A percentile compares a stretch with the other conserved stretches of the same genome.
Conservation (phyloP, 1,284 basidiomycete species). For the Sphaerobolus stellatus region DNA sequence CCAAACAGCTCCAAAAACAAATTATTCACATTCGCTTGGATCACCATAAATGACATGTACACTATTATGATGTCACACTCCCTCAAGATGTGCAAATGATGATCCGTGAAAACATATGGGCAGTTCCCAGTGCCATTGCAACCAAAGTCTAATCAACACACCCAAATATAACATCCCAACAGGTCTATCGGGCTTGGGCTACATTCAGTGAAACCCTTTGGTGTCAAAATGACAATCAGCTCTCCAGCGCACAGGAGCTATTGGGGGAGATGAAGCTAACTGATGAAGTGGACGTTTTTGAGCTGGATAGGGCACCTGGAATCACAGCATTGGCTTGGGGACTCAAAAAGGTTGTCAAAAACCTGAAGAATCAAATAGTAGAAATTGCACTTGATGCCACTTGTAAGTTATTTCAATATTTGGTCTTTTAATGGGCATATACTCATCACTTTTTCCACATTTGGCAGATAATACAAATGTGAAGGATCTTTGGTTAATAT, state of each 20-base stretch:
- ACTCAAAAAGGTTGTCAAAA: constrained; percentile 23
- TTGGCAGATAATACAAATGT: no score
- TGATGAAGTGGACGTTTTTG: constrained; percentile 26
- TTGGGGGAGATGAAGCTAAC: constrained; percentile 22
- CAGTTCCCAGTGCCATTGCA: no score
- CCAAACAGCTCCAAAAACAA: no score
- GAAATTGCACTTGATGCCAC: constrained; percentile 34
- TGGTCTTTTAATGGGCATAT: constrained; percentile 20
- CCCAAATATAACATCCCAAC: constrained; percentile 20
- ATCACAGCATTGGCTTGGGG: constrained; percentile 26
- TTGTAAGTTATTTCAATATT: constrained; percentile 21
- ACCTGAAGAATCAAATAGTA: constrained; percentile 20
- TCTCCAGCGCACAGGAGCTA: constrained; percentile 27
- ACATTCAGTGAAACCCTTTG: constrained; percentile 28
- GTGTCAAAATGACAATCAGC: constrained; percentile 25
- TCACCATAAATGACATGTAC: no score
- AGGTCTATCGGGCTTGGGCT: constrained; percentile 26
- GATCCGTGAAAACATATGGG: no score
- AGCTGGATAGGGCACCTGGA: no score
- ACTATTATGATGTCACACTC: no score
- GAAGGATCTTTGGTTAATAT: no score
- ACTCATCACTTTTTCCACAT: no score
- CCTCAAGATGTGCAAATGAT: no score
- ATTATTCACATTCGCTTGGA: no score
- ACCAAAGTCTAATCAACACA: constrained; percentile 16